Conservation (phyloP, 306 rosid species). For the Casuarina equisetifolia region DNA sequence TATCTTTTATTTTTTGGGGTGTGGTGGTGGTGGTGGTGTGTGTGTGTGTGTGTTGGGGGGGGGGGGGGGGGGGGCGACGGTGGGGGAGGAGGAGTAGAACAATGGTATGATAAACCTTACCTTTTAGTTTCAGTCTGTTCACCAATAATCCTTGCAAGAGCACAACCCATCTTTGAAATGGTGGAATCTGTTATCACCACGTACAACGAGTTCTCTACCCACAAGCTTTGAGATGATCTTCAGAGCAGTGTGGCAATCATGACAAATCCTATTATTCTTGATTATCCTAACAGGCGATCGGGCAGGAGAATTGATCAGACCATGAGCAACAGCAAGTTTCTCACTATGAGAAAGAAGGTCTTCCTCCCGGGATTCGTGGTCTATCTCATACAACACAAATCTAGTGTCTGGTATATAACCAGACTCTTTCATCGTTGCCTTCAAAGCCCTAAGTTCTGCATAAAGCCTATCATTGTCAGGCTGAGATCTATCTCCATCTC, state of each 20-base stretch:
- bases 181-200: constrained; percentile 50
- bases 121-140: constrained; percentile 21
- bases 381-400: constrained; percentile 83
- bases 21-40: too few relatives aligned
- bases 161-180: constrained; percentile 46
- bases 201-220: constrained; percentile 43
- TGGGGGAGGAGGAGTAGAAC: too few relatives aligned
- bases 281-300: constrained; percentile 71
- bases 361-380: constrained; percentile 80
- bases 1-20: too few relatives aligned
- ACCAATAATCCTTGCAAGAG: constrained; percentile 56
- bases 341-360: constrained; percentile 83
- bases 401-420: constrained; percentile 82
- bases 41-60: too few relatives aligned
- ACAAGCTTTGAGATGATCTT: constrained; percentile 52
- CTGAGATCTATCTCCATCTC: constrained; percentile 84
- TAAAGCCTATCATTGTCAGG: constrained; percentile 67
- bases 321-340: constrained; percentile 80
- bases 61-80: too few relatives aligned
- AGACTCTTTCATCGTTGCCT: constrained; percentile 76
- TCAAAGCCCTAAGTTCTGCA: constrained; percentile 62
- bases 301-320: constrained; percentile 59
- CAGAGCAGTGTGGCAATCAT: constrained; percentile 48
- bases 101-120: constrained; percentile 12
- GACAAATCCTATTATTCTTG: constrained; percentile 70